Evolutionary conservation across 345 rosid species (phyloP).

Genomic region (Noccaea caerulescens): DNA sequence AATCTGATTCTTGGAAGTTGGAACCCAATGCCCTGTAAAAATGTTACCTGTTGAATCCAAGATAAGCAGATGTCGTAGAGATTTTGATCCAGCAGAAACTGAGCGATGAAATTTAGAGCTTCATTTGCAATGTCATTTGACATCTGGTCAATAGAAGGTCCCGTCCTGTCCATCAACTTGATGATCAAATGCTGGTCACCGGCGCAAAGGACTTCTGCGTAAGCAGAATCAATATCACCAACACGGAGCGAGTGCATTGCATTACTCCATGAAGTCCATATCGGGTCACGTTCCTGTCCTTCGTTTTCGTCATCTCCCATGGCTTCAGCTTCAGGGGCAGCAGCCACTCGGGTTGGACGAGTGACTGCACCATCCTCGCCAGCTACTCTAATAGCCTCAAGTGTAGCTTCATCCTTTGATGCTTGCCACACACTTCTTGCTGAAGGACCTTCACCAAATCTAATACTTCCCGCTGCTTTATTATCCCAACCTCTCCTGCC

Average conservation of each 20-base stretch:
- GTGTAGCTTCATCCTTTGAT: conserved; percentile 97
- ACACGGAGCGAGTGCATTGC: conserved; percentile 92
- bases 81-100: conserved; percentile 79
- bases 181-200: conserved; percentile 89
- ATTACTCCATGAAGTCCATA: conserved; percentile 91
- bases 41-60: conserved; percentile 97
- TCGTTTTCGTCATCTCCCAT: conserved; percentile 74
- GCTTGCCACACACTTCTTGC: conserved; percentile 99
- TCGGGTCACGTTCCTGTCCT: conserved; percentile 72
- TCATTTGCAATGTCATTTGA: conserved; percentile 81
- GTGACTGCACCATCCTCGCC: conserved; percentile 77
- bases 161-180: conserved; percentile 94
- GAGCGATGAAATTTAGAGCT: conserved; percentile 70
- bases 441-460: conserved; percentile 98
- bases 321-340: conserved; percentile 92
- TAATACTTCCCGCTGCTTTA: conserved; percentile 67
- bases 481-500: conserved; percentile 89
- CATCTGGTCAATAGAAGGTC: conserved; percentile 86
- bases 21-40: conserved; percentile 9
- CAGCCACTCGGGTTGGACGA: conserved; percentile 59
- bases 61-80: conserved; percentile 81
- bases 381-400: conserved; percentile 98
- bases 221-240: conserved; percentile 90
- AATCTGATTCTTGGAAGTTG: conserved; percentile 16
- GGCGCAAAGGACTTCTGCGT: conserved; percentile 73